phyloP scores from a whole-genome alignment of 345 rosid species.

The Eucalyptus curtisii region DNA sequence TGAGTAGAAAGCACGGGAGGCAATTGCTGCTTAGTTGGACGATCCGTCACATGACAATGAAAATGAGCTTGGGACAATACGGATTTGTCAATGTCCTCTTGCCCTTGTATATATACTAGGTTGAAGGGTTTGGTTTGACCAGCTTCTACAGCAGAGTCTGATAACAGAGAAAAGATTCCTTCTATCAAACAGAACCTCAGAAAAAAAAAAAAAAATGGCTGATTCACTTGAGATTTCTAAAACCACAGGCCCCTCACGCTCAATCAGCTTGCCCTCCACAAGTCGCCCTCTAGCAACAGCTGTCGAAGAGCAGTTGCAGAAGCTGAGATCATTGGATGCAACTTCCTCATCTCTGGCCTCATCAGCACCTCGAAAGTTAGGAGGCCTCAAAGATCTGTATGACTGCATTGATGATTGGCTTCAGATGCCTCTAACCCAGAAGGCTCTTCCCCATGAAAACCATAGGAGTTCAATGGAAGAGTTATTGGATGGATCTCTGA shows the following conservation, averaged over 20 bases:
- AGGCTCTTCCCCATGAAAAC: neutral
- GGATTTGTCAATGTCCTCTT: neutral
- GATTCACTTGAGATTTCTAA: neutral
- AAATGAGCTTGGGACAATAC: neutral
- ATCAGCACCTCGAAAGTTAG: neutral
- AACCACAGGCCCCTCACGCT: slow-evolving; percentile 3
- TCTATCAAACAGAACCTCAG: neutral
- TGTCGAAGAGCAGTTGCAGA: neutral
- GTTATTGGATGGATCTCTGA: slow-evolving; percentile 3
- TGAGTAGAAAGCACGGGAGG: neutral
- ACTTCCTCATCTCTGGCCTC: neutral
- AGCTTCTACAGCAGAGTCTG: neutral
- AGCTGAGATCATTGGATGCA: neutral
- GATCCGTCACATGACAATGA: neutral
- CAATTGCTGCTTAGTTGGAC: neutral
- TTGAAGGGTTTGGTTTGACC: neutral
- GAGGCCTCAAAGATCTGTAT: neutral
- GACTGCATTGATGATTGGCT: neutral
- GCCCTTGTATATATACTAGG: neutral
- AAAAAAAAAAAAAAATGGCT: neutral
- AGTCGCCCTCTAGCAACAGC: neutral
- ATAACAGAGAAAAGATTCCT: neutral
- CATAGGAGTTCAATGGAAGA: neutral
- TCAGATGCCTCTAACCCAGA: slow-evolving; percentile 1
- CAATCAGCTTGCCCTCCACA: slow-evolving; percentile 17